phyloP scores from a whole-genome alignment of 2,329 filamentous ascomycete genomes.

The Emmonsiellopsis sp. region DNA sequence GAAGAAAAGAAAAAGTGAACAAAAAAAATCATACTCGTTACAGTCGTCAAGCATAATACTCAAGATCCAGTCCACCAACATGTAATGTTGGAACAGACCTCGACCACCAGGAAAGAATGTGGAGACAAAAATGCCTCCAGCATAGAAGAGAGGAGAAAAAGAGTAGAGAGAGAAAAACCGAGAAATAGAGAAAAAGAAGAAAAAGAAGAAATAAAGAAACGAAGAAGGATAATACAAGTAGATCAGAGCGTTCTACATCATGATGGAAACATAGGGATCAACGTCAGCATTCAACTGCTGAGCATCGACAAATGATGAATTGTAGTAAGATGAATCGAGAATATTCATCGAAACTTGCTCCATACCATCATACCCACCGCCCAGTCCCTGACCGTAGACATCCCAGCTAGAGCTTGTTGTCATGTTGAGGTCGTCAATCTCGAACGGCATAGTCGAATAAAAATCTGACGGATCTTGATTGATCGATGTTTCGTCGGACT shows the following conservation, averaged over 20 bases:
- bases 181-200: slow-evolving; percentile 7
- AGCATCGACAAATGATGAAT: slow-evolving; percentile 18
- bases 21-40: neutral
- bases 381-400: slow-evolving; percentile 8
- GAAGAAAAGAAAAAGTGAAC: neutral
- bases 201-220: slow-evolving; percentile 5
- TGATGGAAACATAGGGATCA: slow-evolving; percentile 29
- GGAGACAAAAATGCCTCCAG: slow-evolving; percentile 3
- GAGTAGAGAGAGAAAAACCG: slow-evolving; percentile 5
- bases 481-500: neutral
- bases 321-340: slow-evolving; percentile 23
- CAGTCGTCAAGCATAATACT: neutral
- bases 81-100: neutral
- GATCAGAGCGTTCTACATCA: slow-evolving; percentile 18
- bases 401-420: slow-evolving; percentile 19
- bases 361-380: slow-evolving; percentile 24
- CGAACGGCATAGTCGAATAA: slow-evolving; percentile 13
- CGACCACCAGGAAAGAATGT: neutral
- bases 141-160: neutral
- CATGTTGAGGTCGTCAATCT: slow-evolving; percentile 10
- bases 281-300: slow-evolving; percentile 24
- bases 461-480: slow-evolving; percentile 5
- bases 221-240: slow-evolving; percentile 9
- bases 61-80: neutral
- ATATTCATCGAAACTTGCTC: slow-evolving; percentile 19